Percentiles rank a stretch among this genome's conserved stretches.
Evolutionary conservation across 1,139 yeast species (phyloP).

Genomic region (Diutina siamensis): DNA sequence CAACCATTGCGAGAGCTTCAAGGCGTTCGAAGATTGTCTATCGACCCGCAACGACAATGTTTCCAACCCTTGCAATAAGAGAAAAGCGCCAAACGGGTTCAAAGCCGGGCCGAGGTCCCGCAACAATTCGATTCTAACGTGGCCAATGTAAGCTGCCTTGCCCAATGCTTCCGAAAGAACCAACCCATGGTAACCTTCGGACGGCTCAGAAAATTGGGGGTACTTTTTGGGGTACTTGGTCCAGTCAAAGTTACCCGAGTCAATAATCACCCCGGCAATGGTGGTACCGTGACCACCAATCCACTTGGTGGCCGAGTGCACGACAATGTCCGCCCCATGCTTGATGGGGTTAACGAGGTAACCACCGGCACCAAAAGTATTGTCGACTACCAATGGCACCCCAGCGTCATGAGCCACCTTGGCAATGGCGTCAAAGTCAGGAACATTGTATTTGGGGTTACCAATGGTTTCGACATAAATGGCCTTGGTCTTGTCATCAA

Average conservation of each 20-base stretch:
- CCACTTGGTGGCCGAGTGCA: constrained; percentile 96
- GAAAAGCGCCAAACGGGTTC: constrained; percentile 83
- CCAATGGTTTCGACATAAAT: constrained; percentile 86
- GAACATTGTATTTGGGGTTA: constrained; percentile 87
- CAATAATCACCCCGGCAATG: constrained; percentile 84
- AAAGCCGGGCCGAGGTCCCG: constrained; percentile 89
- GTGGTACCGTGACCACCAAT: constrained; percentile 97
- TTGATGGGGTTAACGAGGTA: constrained; percentile 74
- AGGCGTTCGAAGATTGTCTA: constrained; percentile 80
- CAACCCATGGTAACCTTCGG: constrained; percentile 89
- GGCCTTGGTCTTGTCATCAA: constrained; percentile 83
- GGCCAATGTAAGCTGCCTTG: constrained; percentile 65
- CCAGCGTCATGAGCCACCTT: constrained; percentile 81
- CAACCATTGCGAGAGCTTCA: constrained; percentile 66
- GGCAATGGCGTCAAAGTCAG: constrained; percentile 73
- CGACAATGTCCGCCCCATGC: constrained; percentile 78
- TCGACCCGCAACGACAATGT: constrained; percentile 89
- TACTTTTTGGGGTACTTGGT: constrained; percentile 70
- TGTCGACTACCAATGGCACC: constrained; percentile 86
- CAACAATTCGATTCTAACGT: constrained; percentile 72
- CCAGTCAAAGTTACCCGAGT: constrained; percentile 91
- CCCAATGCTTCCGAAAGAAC: constrained; percentile 76
- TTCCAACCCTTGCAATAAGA: constrained; percentile 83
- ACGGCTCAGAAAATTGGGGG: constrained; percentile 85
- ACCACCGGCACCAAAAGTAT: constrained; percentile 98